Evolutionary conservation across 75 land plant species (phyloP).

Genomic region (Chamaecyparis obtusa): DNA sequence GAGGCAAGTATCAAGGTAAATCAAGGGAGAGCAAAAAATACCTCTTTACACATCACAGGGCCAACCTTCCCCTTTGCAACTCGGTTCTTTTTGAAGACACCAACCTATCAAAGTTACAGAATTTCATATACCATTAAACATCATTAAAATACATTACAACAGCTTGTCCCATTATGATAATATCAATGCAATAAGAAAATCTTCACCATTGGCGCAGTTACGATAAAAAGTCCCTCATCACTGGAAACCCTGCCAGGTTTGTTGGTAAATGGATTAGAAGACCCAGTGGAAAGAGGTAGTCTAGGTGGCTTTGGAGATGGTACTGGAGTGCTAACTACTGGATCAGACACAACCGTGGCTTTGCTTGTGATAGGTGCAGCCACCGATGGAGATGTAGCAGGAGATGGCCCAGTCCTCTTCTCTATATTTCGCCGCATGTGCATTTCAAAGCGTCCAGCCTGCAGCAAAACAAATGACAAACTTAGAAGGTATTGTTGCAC

Average conservation of each 20-base stretch:
- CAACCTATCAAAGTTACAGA: slow-evolving; percentile 54
- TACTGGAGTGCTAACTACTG: slow-evolving; percentile 24
- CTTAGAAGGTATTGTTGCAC: not conserved
- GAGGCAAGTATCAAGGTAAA: not conserved
- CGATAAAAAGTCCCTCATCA: slow-evolving; percentile 41
- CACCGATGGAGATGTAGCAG: slow-evolving; percentile 17
- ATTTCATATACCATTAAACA: not conserved
- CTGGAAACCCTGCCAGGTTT: slow-evolving; percentile 69
- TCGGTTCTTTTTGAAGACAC: slow-evolving; percentile 71
- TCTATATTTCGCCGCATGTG: slow-evolving; percentile 67
- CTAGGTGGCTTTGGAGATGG: slow-evolving; percentile 39
- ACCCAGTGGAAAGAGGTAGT: slow-evolving; percentile 21
- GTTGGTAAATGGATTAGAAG: slow-evolving; percentile 29
- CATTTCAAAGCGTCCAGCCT: slow-evolving; percentile 86
- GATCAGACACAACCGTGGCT: slow-evolving; percentile 53
- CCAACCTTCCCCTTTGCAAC: slow-evolving; percentile 76
- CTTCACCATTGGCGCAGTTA: slow-evolving; percentile 71
- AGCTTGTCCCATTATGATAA: not conserved
- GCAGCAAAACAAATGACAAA: not conserved
- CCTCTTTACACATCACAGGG: slow-evolving; percentile 84
- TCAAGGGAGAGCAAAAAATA: not conserved
- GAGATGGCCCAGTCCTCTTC: slow-evolving; percentile 24
- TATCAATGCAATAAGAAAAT: not conserved
- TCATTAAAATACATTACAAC: not conserved
- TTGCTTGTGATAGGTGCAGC: slow-evolving; percentile 63